Evolutionary conservation across 345 rosid species (phyloP).

Genomic region (Syzygium jambos): DNA sequence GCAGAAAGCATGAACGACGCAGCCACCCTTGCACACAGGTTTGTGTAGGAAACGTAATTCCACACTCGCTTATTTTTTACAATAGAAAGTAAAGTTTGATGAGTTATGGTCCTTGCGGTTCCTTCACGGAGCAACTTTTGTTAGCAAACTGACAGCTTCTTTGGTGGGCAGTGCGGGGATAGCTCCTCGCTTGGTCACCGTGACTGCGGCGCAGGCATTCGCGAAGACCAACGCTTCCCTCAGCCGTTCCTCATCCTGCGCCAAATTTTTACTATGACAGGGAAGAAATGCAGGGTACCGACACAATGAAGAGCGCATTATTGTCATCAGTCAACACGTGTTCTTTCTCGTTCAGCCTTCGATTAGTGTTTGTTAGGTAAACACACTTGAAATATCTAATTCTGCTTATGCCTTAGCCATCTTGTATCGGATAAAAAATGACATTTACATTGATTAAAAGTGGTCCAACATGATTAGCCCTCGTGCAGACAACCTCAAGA

Average conservation of each 20-base stretch:
- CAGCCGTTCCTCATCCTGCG: slow-evolving; percentile 72
- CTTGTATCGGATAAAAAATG: too few relatives aligned
- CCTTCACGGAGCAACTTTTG: neutral
- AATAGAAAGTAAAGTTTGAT: neutral
- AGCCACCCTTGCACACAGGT: neutral
- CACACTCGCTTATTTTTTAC: neutral
- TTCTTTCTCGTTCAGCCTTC: too few relatives aligned
- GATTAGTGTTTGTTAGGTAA: too few relatives aligned
- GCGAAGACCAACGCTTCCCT: slow-evolving; percentile 69
- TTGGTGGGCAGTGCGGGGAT: slow-evolving; percentile 85
- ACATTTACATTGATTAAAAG: too few relatives aligned
- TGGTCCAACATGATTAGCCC: too few relatives aligned
- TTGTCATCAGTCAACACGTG: neutral
- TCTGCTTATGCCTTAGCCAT: too few relatives aligned
- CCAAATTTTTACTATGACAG: neutral
- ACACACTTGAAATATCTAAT: too few relatives aligned
- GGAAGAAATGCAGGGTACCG: neutral
- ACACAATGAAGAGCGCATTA: neutral
- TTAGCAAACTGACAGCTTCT: slow-evolving; percentile 45
- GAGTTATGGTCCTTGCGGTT: neutral
- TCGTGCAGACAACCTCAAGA: neutral
- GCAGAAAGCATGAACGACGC: neutral
- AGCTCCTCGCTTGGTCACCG: slow-evolving; percentile 86
- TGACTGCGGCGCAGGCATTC: slow-evolving; percentile 75
- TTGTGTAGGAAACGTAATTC: neutral